Evolutionary conservation across 2,329 filamentous ascomycete species (phyloP).

Genomic region (Alternaria sp.): DNA sequence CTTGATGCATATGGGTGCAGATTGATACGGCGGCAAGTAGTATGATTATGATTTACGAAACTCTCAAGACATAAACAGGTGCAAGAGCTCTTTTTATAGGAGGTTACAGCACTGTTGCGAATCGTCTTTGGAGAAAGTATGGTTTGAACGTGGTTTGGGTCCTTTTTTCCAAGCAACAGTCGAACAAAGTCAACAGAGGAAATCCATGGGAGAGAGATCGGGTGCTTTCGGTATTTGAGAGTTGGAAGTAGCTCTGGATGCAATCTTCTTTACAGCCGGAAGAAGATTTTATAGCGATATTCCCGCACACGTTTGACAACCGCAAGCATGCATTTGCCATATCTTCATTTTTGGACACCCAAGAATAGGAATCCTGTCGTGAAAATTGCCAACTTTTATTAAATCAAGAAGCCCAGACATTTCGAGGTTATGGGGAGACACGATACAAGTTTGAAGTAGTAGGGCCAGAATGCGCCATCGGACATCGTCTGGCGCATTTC

Average conservation of each 20-base stretch:
- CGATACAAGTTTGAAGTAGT: background rate
- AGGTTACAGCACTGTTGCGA: too few species aligned
- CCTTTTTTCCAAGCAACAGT: too few species aligned
- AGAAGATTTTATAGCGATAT: background rate
- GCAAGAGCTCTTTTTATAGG: too few species aligned
- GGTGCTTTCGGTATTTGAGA: background rate
- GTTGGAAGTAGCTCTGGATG: background rate
- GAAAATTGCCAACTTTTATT: rapidly evolving
- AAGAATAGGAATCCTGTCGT: background rate
- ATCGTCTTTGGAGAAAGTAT: too few species aligned
- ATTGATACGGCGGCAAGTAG: too few species aligned
- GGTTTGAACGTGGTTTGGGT: too few species aligned
- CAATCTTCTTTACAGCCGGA: background rate
- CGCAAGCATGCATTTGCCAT: background rate
- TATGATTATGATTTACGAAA: too few species aligned
- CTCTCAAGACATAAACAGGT: too few species aligned
- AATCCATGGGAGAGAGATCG: background rate
- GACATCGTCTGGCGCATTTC: background rate
- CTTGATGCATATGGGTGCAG: too few species aligned
- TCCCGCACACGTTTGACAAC: rapidly evolving
- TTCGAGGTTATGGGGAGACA: background rate
- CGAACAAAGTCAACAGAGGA: too few species aligned
- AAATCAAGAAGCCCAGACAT: background rate
- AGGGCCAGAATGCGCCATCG: rapidly evolving
- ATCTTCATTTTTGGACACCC: background rate